phyloP scores from a whole-genome alignment of 192 early-diverging fungal genomes.

The Entomortierella beljakovae region DNA sequence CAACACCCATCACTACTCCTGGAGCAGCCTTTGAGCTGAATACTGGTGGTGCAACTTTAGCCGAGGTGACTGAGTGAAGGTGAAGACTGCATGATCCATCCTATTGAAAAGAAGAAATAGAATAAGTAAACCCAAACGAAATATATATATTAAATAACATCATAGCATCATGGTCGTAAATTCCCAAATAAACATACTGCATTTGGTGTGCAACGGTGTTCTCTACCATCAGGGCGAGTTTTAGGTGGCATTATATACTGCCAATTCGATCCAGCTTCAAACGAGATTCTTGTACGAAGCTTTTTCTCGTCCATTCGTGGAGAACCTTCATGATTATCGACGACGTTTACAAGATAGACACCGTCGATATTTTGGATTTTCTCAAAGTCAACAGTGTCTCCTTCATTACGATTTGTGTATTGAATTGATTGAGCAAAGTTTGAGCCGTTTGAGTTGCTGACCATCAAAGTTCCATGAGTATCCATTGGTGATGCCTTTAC shows the following conservation, averaged over 20 bases:
- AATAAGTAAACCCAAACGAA: background rate
- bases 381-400: conserved; percentile 92
- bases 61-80: conserved; percentile 84
- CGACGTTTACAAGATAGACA: conserved; percentile 87
- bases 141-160: background rate
- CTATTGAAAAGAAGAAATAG: conserved; percentile 5
- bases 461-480: conserved; percentile 77
- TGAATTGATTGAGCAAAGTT: conserved; percentile 84
- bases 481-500: conserved; percentile 57
- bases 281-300: conserved; percentile 82
- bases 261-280: conserved; percentile 90
- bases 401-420: conserved; percentile 80
- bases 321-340: conserved; percentile 78
- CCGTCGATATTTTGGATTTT: conserved; percentile 84
- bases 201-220: conserved; percentile 63
- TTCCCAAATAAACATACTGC: conserved; percentile 29
- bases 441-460: conserved; percentile 91
- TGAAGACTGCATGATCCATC: conserved; percentile 81
- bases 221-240: conserved; percentile 64
- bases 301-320: conserved; percentile 58
- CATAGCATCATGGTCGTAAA: background rate
- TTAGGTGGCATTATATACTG: conserved; percentile 72
- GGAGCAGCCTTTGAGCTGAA: conserved; percentile 80
- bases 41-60: conserved; percentile 73
- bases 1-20: conserved; percentile 93